These are phyloP conservation scores for Amphibolis antarctica DNA, from an alignment of 106 monocot species.

Conservation along the genomic window DNA sequence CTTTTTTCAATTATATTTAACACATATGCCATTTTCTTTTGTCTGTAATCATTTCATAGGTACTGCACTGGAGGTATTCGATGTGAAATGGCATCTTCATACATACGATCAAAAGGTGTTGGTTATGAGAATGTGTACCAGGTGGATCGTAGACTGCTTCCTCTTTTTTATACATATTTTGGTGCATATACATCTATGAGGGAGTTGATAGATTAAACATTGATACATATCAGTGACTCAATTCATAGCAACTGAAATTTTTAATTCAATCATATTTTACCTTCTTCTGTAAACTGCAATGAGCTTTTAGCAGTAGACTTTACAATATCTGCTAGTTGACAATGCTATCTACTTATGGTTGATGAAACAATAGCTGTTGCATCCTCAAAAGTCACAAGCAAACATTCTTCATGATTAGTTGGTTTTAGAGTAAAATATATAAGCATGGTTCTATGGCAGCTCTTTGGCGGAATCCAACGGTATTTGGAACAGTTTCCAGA, in stretches of 20 bases:
- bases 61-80: slow-evolving; percentile 98
- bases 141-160: slow-evolving; percentile 12
- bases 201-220: too few species aligned
- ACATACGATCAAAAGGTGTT: slow-evolving; percentile 68
- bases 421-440: not conserved
- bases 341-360: too few species aligned
- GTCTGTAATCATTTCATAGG: slow-evolving; percentile 24
- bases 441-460: slow-evolving; percentile 25
- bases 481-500: slow-evolving; percentile 92
- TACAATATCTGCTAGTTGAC: too few species aligned
- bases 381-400: not conserved
- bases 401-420: not conserved
- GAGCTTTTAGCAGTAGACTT: too few species aligned
- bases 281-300: too few species aligned
- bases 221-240: too few species aligned
- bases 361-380: not conserved
- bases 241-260: too few species aligned
- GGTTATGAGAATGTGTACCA: slow-evolving; percentile 93
- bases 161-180: not conserved
- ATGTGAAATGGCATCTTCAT: slow-evolving; percentile 97
- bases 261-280: too few species aligned
- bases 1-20: not conserved
- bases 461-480: slow-evolving; percentile 92
- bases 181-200: too few species aligned
- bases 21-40: not conserved